phyloP scores from a whole-genome alignment of 1,139 yeast genomes.

The Taphrina communis region DNA sequence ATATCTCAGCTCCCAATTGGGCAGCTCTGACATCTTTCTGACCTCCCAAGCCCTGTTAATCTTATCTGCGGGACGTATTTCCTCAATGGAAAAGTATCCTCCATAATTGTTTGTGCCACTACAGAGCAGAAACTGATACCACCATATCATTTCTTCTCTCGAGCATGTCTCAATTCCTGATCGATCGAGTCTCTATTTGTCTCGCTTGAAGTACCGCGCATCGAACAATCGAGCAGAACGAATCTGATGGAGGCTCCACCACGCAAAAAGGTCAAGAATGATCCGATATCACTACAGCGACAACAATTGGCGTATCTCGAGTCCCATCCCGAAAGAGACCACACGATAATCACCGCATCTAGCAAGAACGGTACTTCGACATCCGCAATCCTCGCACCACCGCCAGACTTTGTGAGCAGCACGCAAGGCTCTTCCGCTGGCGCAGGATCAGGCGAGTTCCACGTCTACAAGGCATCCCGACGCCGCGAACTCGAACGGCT shows the following conservation, averaged over 20 bases:
- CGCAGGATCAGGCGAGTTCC: conserved; percentile 55
- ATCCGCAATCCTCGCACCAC: conserved; percentile 1
- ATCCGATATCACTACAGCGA: conserved; percentile 23
- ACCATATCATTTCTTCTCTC: too few species aligned
- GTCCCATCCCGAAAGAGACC: conserved; percentile 21
- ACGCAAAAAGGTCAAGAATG: conserved; percentile 22
- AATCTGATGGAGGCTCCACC: conserved; percentile 13
- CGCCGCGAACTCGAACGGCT: conserved; percentile 50
- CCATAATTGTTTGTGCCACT: not conserved
- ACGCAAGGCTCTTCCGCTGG: conserved; percentile 53
- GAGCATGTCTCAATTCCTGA: too few species aligned
- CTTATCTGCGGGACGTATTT: not conserved
- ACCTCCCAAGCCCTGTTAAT: not conserved
- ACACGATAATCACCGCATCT: not conserved
- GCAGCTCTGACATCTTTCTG: too few species aligned
- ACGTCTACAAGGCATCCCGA: conserved; percentile 52
- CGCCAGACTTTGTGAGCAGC: conserved; percentile 47
- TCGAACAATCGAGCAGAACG: too few species aligned
- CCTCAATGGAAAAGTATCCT: not conserved
- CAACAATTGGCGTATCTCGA: conserved; percentile 28
- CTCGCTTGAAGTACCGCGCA: too few species aligned
- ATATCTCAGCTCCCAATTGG: too few species aligned
- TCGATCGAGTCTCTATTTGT: too few species aligned
- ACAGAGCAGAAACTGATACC: not conserved
- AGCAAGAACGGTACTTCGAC: not conserved